Evolutionary conservation across 202 grass and related monocot species (phyloP).

Genomic region (Panicum virgatum): DNA sequence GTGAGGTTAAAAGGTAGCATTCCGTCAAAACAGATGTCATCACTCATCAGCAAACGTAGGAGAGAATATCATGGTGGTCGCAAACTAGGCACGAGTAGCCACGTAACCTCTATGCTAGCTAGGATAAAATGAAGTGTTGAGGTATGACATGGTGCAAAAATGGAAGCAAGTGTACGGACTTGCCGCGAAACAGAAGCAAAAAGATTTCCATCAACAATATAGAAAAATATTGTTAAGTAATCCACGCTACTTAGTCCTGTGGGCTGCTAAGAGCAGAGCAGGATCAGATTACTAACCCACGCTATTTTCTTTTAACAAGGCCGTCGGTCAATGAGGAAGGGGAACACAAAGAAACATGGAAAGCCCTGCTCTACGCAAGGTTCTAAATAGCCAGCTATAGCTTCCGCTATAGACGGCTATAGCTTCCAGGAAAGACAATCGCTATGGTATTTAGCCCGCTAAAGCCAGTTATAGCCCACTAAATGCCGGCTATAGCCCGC

Average conservation of each 20-base stretch:
- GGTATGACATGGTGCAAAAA: neutral
- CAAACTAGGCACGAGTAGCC: neutral
- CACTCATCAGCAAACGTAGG: too few species aligned
- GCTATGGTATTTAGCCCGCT: too few species aligned
- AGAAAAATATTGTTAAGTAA: neutral
- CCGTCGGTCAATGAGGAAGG: neutral
- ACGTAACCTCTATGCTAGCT: neutral
- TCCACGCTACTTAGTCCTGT: neutral
- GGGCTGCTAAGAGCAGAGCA: neutral
- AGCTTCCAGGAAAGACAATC: too few species aligned
- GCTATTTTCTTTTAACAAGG: neutral
- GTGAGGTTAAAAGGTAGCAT: constrained; percentile 13
- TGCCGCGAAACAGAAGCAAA: neutral
- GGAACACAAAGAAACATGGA: neutral
- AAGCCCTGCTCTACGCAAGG: neutral
- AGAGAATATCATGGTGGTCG: neutral
- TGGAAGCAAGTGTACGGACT: neutral
- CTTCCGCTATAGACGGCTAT: too few species aligned
- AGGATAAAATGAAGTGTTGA: neutral
- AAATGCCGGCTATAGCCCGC: too few species aligned
- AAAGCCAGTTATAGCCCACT: too few species aligned
- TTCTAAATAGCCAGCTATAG: too few species aligned
- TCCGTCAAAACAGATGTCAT: neutral
- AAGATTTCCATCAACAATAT: neutral
- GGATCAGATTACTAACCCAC: neutral